Conservation (phyloP, 345 rosid genomes). For the Eucalyptus curtisii region DNA sequence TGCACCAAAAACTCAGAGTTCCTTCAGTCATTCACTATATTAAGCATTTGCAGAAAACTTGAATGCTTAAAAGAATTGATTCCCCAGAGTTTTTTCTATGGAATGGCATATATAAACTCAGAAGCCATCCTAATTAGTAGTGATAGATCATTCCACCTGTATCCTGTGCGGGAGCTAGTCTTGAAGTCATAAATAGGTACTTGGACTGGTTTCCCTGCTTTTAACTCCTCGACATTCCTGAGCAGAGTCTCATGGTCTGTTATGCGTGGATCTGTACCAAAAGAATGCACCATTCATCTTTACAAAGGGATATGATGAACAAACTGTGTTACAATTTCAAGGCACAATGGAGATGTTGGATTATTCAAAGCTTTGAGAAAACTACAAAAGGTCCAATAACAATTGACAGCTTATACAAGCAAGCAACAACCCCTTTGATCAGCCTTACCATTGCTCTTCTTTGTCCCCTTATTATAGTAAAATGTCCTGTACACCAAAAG, state of each 20-base stretch:
- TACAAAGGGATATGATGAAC: neutral
- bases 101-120: neutral
- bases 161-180: constrained; percentile 84
- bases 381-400: neutral
- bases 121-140: neutral
- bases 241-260: constrained; percentile 93
- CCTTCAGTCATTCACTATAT: neutral
- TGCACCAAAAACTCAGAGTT: neutral
- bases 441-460: neutral
- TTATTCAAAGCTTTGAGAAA: neutral
- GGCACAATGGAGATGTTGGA: neutral
- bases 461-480: neutral
- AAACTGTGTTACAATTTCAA: neutral
- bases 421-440: neutral
- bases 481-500: neutral
- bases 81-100: neutral
- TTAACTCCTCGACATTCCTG: constrained; percentile 65
- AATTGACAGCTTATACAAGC: neutral
- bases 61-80: neutral
- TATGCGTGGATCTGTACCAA: constrained; percentile 77
- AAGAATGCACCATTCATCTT: neutral
- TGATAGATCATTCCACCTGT: constrained; percentile 37
- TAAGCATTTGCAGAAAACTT: neutral
- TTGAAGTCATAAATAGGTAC: constrained; percentile 96
- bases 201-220: constrained; percentile 62